These are phyloP conservation scores for Peronospora farinosa DNA, from an alignment of 352 stramenopile genomes.

Conservation along the genomic window DNA sequence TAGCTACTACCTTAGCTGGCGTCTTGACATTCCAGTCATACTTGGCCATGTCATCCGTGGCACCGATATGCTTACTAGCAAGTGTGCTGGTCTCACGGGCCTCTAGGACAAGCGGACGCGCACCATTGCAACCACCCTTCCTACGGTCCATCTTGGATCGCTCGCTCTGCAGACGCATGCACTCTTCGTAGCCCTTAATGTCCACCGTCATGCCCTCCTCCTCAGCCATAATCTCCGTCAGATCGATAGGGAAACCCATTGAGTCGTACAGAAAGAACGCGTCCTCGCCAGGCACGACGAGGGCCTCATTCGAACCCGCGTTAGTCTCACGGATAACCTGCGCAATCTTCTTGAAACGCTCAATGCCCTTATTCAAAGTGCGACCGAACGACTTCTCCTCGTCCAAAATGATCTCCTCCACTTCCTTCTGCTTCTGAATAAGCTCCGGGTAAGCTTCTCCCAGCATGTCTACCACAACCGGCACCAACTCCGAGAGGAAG, in stretches of 20 bases:
- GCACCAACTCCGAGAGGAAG: slow-evolving; percentile 94
- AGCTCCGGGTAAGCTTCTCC: slow-evolving; percentile 95
- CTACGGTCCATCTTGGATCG: slow-evolving; percentile 85
- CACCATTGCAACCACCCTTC: slow-evolving; percentile 67
- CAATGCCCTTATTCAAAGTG: slow-evolving; percentile 92
- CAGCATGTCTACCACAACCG: slow-evolving; percentile 91
- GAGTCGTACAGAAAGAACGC: slow-evolving; percentile 99
- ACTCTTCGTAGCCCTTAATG: slow-evolving; percentile 89
- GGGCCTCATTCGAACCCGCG: slow-evolving; percentile 37
- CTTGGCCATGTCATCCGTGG: slow-evolving; percentile 92
- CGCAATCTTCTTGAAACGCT: slow-evolving; percentile 87
- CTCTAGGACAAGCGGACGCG: slow-evolving; percentile 88
- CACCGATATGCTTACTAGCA: slow-evolving; percentile 62
- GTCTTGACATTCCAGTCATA: slow-evolving; percentile 89
- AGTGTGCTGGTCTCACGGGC: slow-evolving; percentile 92
- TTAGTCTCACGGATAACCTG: slow-evolving; percentile 59
- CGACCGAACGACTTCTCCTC: slow-evolving; percentile 94
- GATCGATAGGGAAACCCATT: slow-evolving; percentile 97
- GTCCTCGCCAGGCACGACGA: slow-evolving; percentile 89
- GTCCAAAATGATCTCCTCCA: slow-evolving; percentile 94
- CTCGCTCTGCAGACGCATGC: slow-evolving; percentile 89
- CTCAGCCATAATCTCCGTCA: slow-evolving; percentile 97
- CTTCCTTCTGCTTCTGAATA: slow-evolving; percentile 79
- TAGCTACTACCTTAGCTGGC: slow-evolving; percentile 83
- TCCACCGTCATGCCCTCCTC: slow-evolving; percentile 92